Evolutionary conservation across 495 filamentous ascomycete genomes (phyloP).

Genomic region (Hypoxylon intermedium): DNA sequence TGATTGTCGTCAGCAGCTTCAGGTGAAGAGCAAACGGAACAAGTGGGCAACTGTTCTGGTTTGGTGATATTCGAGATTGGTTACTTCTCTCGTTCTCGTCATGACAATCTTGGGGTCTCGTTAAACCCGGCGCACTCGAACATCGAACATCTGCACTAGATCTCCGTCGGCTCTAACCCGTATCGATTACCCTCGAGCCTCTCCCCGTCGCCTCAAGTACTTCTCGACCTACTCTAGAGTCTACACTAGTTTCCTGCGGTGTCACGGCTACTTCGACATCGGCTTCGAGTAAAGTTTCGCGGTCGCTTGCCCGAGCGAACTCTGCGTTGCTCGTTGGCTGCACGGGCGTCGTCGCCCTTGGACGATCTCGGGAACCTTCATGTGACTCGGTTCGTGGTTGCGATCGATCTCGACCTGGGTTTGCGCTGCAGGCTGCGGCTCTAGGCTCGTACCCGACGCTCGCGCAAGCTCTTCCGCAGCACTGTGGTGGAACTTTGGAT

Average conservation of each 20-base stretch:
- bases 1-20: too few species aligned
- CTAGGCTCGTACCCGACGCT: slow-evolving; percentile 12
- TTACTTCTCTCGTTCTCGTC: neutral
- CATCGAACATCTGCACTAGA: too few species aligned
- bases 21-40: too few species aligned
- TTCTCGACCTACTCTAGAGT: too few species aligned
- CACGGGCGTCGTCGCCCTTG: too few species aligned
- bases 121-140: slow-evolving; percentile 12
- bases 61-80: neutral
- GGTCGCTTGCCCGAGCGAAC: slow-evolving; percentile 20
- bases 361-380: too few species aligned
- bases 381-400: slow-evolving; percentile 18
- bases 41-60: neutral
- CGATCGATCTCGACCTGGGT: slow-evolving; percentile 12
- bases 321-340: slow-evolving; percentile 2
- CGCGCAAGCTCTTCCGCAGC: slow-evolving; percentile 6
- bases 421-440: too few species aligned
- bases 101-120: slow-evolving; percentile 16
- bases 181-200: slow-evolving; percentile 15
- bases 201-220: slow-evolving; percentile 8
- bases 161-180: neutral
- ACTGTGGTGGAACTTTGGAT: slow-evolving; percentile 32
- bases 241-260: neutral
- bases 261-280: slow-evolving; percentile 11
- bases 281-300: slow-evolving; percentile 21